A percentile compares a stretch with the other conserved stretches of the same genome.
These are phyloP conservation scores for Pseudoturritis turrita DNA, from an alignment of 345 rosid genomes.

Conservation along the genomic window DNA sequence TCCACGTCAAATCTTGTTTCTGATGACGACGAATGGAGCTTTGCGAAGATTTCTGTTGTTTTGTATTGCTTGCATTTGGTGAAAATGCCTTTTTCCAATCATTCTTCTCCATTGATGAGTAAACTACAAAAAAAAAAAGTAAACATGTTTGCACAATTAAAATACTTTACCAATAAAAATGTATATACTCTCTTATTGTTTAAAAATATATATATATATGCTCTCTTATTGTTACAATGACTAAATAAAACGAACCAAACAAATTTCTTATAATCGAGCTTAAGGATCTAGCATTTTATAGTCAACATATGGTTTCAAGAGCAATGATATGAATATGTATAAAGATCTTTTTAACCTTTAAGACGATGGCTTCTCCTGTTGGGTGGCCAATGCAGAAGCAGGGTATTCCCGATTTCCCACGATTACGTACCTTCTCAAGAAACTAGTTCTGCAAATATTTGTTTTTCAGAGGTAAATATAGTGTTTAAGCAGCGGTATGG, in stretches of 20 bases:
- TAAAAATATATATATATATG: too few relatives aligned
- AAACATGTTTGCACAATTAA: background rate
- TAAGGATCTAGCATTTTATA: slow-evolving; percentile 47
- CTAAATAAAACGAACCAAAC: too few relatives aligned
- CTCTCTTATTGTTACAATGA: too few relatives aligned
- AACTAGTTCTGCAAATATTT: slow-evolving; percentile 49
- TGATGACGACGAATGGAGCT: background rate
- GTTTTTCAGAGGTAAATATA: background rate
- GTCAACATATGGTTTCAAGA: background rate
- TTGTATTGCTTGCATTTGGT: slow-evolving; percentile 1
- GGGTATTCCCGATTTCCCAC: slow-evolving; percentile 61
- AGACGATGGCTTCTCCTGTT: slow-evolving; percentile 78
- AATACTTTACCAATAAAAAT: too few relatives aligned
- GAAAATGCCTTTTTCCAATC: background rate
- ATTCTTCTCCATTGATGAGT: background rate
- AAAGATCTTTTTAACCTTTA: slow-evolving; percentile 43
- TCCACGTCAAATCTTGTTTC: slow-evolving; percentile 13
- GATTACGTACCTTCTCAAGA: slow-evolving; percentile 60
- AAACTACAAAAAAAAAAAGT: background rate
- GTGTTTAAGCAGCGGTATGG: background rate
- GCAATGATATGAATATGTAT: background rate
- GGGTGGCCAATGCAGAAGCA: slow-evolving; percentile 94
- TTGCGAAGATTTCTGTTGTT: background rate
- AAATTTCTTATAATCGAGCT: too few relatives aligned
- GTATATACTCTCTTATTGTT: too few relatives aligned